Percentiles rank a stretch among this genome's conserved stretches.
Conservation (phyloP, 2,329 filamentous ascomycete species). For the Tothia fuscella region DNA sequence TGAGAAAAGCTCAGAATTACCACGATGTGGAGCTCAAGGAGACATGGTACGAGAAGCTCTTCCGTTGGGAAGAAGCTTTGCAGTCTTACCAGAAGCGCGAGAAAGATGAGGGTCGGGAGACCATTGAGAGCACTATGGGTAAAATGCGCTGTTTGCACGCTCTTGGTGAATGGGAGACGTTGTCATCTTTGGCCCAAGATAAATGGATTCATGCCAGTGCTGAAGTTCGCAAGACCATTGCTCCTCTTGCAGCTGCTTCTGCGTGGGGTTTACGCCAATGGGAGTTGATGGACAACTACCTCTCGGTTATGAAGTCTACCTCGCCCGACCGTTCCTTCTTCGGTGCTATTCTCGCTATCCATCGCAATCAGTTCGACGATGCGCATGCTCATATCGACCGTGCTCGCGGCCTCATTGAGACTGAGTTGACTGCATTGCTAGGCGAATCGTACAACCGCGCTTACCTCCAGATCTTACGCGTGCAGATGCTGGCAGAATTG, state of each 20-base stretch:
- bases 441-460: conserved; percentile 97
- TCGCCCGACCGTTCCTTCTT: conserved; percentile 97
- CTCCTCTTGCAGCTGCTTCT: conserved; percentile 84
- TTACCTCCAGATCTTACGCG: conserved; percentile 93
- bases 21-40: conserved; percentile 93
- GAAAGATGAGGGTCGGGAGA: conserved; percentile 51
- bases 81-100: conserved; percentile 86
- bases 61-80: conserved; percentile 95
- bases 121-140: conserved; percentile 95
- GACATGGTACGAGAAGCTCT: conserved; percentile 97
- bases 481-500: conserved; percentile 97
- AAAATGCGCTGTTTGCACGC: conserved; percentile 99
- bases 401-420: conserved; percentile 85
- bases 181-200: conserved; percentile 78
- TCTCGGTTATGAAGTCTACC: conserved; percentile 85
- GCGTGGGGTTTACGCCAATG: conserved; percentile 96
- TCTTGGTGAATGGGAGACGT: conserved; percentile 89
- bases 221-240: conserved; percentile 82
- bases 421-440: conserved; percentile 89
- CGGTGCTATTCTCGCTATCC: conserved; percentile 85
- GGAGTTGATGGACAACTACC: conserved; percentile 96
- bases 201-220: conserved; percentile 85
- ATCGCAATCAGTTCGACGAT: conserved; percentile 90
- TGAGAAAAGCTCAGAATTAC: conserved; percentile 90
- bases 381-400: conserved; percentile 82